phyloP scores from a whole-genome alignment of 2,329 filamentous ascomycete genomes.

The Botrytis cinerea region DNA sequence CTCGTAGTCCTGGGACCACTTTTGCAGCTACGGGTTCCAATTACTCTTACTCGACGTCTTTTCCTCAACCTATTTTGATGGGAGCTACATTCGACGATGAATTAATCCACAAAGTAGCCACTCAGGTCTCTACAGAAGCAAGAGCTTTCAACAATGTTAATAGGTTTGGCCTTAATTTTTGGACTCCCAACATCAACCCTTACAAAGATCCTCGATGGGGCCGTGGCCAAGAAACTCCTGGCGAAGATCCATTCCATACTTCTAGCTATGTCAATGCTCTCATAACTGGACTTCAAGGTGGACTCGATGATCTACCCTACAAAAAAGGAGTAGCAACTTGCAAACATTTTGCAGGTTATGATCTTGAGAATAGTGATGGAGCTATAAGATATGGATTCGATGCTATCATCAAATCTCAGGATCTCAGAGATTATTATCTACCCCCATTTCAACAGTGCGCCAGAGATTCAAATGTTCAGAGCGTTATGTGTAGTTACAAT shows the following conservation, averaged over 20 bases:
- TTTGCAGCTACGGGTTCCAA: slow-evolving; percentile 52
- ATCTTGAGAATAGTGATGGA: slow-evolving; percentile 50
- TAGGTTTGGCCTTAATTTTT: slow-evolving; percentile 57
- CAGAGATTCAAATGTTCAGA: slow-evolving; percentile 56
- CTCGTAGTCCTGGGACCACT: slow-evolving; percentile 49
- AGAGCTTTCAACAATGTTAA: slow-evolving; percentile 65
- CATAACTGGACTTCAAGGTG: slow-evolving; percentile 56
- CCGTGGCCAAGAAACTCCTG: slow-evolving; percentile 60
- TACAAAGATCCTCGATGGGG: slow-evolving; percentile 66
- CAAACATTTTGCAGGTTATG: slow-evolving; percentile 62
- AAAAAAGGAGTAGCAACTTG: slow-evolving; percentile 56
- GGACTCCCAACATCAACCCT: slow-evolving; percentile 68
- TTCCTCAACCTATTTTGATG: slow-evolving; percentile 64
- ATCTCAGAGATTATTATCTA: slow-evolving; percentile 68
- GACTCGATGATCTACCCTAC: slow-evolving; percentile 42
- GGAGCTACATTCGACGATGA: slow-evolving; percentile 65
- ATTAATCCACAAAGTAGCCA: slow-evolving; percentile 58
- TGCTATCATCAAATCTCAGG: slow-evolving; percentile 58
- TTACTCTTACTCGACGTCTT: slow-evolving; percentile 63
- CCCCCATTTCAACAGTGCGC: slow-evolving; percentile 66
- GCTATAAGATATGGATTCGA: slow-evolving; percentile 55
- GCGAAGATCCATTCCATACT: slow-evolving; percentile 56
- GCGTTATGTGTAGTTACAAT: slow-evolving; percentile 66
- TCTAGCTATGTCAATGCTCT: slow-evolving; percentile 54
- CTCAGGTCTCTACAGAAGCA: slow-evolving; percentile 59